phyloP scores from a whole-genome alignment of 805 yeast species.

The Metschnikowia lochheadii region DNA sequence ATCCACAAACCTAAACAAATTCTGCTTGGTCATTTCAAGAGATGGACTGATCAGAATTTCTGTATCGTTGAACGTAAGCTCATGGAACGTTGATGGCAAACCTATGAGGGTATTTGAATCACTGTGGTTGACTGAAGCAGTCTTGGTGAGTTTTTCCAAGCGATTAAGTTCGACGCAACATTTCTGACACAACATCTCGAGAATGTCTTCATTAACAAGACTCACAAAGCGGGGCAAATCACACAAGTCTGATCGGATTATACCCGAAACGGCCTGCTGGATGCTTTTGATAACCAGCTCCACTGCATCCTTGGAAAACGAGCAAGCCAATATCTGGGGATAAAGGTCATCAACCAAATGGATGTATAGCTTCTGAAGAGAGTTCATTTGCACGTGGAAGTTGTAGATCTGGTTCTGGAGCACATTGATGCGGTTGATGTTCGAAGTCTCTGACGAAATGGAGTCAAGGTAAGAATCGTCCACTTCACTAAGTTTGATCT shows the following conservation, averaged over 20 bases:
- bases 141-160: neutral
- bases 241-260: constrained; percentile 15
- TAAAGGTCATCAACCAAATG: constrained; percentile 4
- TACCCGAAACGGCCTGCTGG: constrained; percentile 5
- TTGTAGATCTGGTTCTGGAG: constrained; percentile 24
- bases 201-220: constrained; percentile 24
- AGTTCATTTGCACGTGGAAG: constrained; percentile 13
- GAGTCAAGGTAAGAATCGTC: constrained; percentile 15
- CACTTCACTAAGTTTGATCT: constrained; percentile 19
- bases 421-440: constrained; percentile 16
- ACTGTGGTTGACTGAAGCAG: neutral
- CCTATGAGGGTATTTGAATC: neutral
- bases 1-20: constrained; percentile 22
- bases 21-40: constrained; percentile 32
- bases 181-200: neutral
- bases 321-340: constrained; percentile 5
- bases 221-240: constrained; percentile 18
- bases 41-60: constrained; percentile 39
- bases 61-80: constrained; percentile 34
- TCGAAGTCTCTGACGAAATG: neutral
- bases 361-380: constrained; percentile 5
- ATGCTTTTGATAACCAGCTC: neutral
- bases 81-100: constrained; percentile 23
- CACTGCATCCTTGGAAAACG: constrained; percentile 3
- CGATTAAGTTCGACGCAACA: constrained; percentile 1